These are phyloP conservation scores for Rhizopus sp. DNA, from an alignment of 371 early-diverging fungal species.

Conservation along the genomic window DNA sequence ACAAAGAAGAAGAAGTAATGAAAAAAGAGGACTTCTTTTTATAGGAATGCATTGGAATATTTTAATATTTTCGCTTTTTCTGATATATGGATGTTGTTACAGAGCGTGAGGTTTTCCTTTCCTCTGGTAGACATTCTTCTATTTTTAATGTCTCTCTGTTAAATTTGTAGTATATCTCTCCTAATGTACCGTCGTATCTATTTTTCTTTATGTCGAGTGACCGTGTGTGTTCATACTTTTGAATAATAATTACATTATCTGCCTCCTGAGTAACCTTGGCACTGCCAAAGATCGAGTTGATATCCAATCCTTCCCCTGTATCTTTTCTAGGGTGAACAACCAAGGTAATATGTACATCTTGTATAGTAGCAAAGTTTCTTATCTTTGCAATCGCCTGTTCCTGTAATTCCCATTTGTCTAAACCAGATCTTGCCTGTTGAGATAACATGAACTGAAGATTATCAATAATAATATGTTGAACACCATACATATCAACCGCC, in stretches of 20 bases:
- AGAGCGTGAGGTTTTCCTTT: no score
- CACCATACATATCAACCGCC: slow-evolving; percentile 72
- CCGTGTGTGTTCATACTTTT: slow-evolving; percentile 41
- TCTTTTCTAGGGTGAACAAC: slow-evolving; percentile 82
- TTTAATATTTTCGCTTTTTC: no score
- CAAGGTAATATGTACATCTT: slow-evolving; percentile 75
- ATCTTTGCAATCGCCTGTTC: slow-evolving; percentile 71
- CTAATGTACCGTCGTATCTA: slow-evolving; percentile 75
- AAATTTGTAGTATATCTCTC: slow-evolving; percentile 54
- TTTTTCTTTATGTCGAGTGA: slow-evolving; percentile 74
- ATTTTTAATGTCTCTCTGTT: slow-evolving; percentile 41
- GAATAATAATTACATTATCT: slow-evolving; percentile 78
- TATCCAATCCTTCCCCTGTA: slow-evolving; percentile 56
- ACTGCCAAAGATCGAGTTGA: slow-evolving; percentile 76
- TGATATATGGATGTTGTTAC: no score
- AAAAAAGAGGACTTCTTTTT: no score
- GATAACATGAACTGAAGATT: slow-evolving; percentile 84
- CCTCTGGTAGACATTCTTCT: slow-evolving; percentile 7
- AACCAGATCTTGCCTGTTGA: slow-evolving; percentile 58
- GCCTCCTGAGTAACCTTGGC: slow-evolving; percentile 86
- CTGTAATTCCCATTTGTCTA: slow-evolving; percentile 75
- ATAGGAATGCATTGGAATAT: no score
- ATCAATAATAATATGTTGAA: slow-evolving; percentile 76
- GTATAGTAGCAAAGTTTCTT: slow-evolving; percentile 70
- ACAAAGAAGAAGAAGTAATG: no score